Conservation (phyloP, 306 rosid species). For the Fagus sylvatica region DNA sequence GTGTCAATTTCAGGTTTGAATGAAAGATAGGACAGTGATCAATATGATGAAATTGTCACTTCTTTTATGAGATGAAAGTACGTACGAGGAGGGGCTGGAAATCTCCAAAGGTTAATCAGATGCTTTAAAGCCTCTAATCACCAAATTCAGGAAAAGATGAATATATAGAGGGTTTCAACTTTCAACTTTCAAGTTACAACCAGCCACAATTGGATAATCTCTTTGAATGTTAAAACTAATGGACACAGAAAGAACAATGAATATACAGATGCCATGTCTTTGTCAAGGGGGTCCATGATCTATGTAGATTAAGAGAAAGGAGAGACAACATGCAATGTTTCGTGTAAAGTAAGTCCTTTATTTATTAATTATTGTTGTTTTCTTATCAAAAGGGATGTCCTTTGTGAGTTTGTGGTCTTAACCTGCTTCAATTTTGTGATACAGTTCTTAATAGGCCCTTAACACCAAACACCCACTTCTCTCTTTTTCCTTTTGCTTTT, state of each 20-base stretch:
- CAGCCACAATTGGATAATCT: background rate
- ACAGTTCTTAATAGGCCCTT: background rate
- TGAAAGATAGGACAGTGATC: background rate
- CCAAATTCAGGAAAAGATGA: background rate
- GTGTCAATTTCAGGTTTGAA: background rate
- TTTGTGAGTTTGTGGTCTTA: constrained; percentile 1
- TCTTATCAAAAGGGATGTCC: background rate
- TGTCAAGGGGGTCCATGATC: background rate
- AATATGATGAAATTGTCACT: background rate
- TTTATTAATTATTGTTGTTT: background rate
- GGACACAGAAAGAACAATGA: constrained; percentile 5
- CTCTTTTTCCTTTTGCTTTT: no score
- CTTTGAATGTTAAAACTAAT: background rate
- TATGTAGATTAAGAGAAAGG: background rate
- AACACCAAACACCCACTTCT: no score
- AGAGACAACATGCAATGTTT: constrained; percentile 12
- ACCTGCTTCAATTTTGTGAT: background rate
- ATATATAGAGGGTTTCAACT: background rate
- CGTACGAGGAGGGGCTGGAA: background rate
- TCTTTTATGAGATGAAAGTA: background rate
- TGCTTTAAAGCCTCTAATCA: no score
- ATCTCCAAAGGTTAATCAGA: background rate
- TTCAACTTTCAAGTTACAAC: background rate
- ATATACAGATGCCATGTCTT: background rate
- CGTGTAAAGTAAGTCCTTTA: background rate